Base-by-base conservation (phyloP, 2,329 filamentous ascomycete species). In the Emergomyces pasteurianus region DNA sequence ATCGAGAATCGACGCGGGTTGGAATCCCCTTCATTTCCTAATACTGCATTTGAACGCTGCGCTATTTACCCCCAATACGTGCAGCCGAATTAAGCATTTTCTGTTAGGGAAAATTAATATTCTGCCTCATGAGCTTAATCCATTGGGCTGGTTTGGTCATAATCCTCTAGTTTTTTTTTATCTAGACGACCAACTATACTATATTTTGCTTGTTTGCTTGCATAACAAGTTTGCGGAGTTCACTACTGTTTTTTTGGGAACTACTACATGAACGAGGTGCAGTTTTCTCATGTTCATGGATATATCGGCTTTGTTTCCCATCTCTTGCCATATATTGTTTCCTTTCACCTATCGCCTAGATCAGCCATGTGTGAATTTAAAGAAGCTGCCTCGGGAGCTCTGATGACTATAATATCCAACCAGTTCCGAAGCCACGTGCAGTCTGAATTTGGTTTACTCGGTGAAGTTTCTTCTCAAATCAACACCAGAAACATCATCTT, bases 1-100 rank as follows among this genome's bases (percentile, higher is more conserved):
- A 95, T 71, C 82, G 82, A 67, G 81, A 81, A 69, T 80, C 79
- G 61, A 92, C 92, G 4, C 80, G 82, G 50, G 89, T 91, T 9
- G 84, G 85, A 70, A 95, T 99, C 68, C 94, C 92, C 0, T 89
- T 95, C 63, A 86, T 92, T 59, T 66, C 63, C 54, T 80, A 64
- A 72, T 6, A 16, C 18, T 9, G 9, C 10, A 58, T 46, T 38
- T 14, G 43, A 47, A 21, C 16, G 12, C 18, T 46, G 47, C 28
- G 14, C 14, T 34, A 21, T 12, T n/a, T 26, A 21, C 28, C 9
- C n/a, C 61, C 21, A 42, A 28, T 38, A 23, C 23, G 21, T 21
- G 31, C 43, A 31, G 42, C 23, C 3, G 34, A 43, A 47, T 47
- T 26, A 7, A 47, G 23, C 21, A 23, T 47, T 26, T 26, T 47